Percentiles rank a stretch among this genome's conserved stretches.
These are phyloP conservation scores for Sclerotinia sclerotiorum DNA, from an alignment of 2,329 filamentous ascomycete genomes.

Conservation along the genomic window DNA sequence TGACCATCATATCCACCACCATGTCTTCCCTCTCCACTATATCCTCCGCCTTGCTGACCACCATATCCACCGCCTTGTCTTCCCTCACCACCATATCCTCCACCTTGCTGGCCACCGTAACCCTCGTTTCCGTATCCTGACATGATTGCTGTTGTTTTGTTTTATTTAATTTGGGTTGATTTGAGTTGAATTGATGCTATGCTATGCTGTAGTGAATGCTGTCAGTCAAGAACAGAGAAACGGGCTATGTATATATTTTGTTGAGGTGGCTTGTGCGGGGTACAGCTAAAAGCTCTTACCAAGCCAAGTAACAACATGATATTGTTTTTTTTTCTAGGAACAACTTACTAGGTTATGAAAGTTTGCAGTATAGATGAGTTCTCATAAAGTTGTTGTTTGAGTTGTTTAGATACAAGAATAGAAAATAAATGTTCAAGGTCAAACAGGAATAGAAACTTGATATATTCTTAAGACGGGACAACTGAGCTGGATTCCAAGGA, in stretches of 20 bases:
- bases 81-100: slow-evolving; percentile 23
- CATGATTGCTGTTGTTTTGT: slow-evolving; percentile 20
- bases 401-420: not conserved
- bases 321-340: too few species aligned
- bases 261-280: slow-evolving; percentile 16
- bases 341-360: not conserved
- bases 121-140: slow-evolving; percentile 26
- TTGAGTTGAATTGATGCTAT: not conserved
- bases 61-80: slow-evolving; percentile 21
- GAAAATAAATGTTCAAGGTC: not conserved
- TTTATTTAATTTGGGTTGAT: not conserved
- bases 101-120: slow-evolving; percentile 20
- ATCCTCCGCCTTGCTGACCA: slow-evolving; percentile 18
- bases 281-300: not conserved
- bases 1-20: slow-evolving; percentile 16
- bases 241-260: not conserved
- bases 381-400: not conserved
- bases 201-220: not conserved
- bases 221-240: not conserved
- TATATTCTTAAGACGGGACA: not conserved
- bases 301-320: not conserved
- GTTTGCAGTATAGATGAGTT: not conserved
- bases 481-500: slow-evolving; percentile 3
- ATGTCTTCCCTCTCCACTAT: too few species aligned
- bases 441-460: not conserved